phyloP scores from a whole-genome alignment of 2,329 filamentous ascomycete genomes.

The Stachybotrys echinatus region DNA sequence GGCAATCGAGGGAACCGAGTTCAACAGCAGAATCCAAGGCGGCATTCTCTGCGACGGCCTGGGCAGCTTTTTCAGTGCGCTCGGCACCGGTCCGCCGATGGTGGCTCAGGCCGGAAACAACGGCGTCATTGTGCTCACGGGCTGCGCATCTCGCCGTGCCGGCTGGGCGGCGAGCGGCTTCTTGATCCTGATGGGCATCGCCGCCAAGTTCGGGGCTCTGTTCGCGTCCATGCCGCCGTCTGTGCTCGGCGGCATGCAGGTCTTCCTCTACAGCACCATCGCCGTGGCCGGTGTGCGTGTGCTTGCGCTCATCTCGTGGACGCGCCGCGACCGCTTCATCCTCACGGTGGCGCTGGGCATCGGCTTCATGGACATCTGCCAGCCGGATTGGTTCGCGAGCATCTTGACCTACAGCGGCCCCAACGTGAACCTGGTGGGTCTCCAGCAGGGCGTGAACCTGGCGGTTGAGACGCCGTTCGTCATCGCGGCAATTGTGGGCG shows the following conservation, averaged over 20 bases:
- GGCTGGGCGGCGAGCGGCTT: conserved; percentile 5
- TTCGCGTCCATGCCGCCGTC: conserved; percentile 6
- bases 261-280: conserved; percentile 7
- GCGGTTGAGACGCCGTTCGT: conserved; percentile 6
- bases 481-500: conserved; percentile 5
- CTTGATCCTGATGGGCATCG: conserved; percentile 6
- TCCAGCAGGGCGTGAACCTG: conserved; percentile 5
- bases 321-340: conserved; percentile 6
- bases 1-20: conserved; percentile 6
- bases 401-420: conserved; percentile 1
- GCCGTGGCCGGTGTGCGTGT: conserved; percentile 6
- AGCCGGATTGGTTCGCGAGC: conserved; percentile 6
- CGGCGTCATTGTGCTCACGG: conserved; percentile 7
- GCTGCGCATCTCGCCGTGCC: conserved; percentile 6
- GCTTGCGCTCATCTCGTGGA: conserved; percentile 3
- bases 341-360: conserved; percentile 5
- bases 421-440: conserved; percentile 4
- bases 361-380: conserved; percentile 6
- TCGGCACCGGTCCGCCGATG: conserved; percentile 5
- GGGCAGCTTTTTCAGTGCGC: conserved; percentile 5
- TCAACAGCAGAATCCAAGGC: conserved; percentile 6
- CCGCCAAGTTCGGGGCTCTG: conserved; percentile 5
- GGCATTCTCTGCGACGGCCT: conserved; percentile 7
- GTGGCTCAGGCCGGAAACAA: conserved; percentile 7
- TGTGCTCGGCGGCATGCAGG: conserved; percentile 7